Base-by-base conservation (phyloP, 768 basidiomycete genomes). In the Leucosporidium yakuticum region DNA sequence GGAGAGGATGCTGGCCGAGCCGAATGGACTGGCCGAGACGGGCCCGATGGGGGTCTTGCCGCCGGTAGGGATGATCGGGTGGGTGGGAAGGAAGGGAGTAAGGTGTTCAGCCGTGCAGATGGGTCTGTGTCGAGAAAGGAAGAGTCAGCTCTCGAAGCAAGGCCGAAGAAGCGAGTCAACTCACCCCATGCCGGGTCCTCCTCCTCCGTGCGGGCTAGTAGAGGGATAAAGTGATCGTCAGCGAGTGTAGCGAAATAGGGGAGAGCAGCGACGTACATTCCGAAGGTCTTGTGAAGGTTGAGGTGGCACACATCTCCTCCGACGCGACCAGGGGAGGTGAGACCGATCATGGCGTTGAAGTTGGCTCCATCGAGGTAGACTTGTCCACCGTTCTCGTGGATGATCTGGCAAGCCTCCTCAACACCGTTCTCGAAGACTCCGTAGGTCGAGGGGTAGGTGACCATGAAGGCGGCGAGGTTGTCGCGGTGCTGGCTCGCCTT, bases 281-380 rank as follows among this genome's bases (percentile, higher is more conserved):
- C 88, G 77, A 96, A 96, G 2, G 93, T 95, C 81, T 98, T 99
- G 83, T 99, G 96, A 47, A 98, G 82, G 80, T 99, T 99, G 81
- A 97, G 84, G 78, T 99, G 96, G 78, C 93, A 96, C 49, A 99
- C 93, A 79, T 99, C 96, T 62, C 92, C 95, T 57, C 96, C 96
- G 75, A 92, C 95, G n/a, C 84, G 87, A 1, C 90, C 91, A 0
- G 80, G 78, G 4, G 58, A 59, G 19, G 69, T 73, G 6, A 76
- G 49, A 1, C 75, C 75, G 62, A 74, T 67, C 67, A 66, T 65
- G 23, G 74, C 73, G 62, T 73, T 73, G 36, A 73, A 60, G 61
- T 73, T 73, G 29, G 72, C 72, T 29, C 91, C 91, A 77, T 99
- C 96, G 63, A 99, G 83, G 80, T 98, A 99, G 47, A 99, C 95